These are phyloP conservation scores for Tuber umbilicatum DNA, from an alignment of 495 filamentous ascomycete species.

Conservation along the genomic window DNA sequence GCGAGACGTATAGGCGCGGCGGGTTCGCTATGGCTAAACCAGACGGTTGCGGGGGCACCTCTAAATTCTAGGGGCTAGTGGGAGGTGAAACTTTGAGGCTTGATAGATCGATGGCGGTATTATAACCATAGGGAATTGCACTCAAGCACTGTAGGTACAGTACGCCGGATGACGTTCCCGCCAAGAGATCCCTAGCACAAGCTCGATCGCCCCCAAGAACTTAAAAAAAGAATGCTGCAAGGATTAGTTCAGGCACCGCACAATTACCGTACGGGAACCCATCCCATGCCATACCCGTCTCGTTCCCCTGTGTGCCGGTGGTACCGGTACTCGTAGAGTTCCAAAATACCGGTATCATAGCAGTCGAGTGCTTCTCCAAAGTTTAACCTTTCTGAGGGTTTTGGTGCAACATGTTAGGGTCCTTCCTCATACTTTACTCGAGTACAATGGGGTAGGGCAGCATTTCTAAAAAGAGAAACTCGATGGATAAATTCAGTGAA, in stretches of 20 bases:
- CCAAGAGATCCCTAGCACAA: background rate
- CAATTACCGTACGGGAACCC: background rate
- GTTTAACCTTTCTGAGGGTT: background rate
- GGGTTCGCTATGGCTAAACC: conserved; percentile 63
- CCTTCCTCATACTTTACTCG: background rate
- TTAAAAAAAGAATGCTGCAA: background rate
- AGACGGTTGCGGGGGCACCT: conserved; percentile 34
- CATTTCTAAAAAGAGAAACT: background rate
- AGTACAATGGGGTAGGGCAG: background rate
- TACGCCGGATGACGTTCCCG: background rate
- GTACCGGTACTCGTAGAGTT: background rate
- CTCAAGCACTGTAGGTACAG: background rate
- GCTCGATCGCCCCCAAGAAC: background rate
- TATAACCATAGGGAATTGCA: background rate
- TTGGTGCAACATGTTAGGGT: background rate
- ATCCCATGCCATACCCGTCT: background rate
- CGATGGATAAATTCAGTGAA: background rate
- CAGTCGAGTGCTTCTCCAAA: background rate
- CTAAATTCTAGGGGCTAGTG: background rate
- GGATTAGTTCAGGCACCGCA: background rate
- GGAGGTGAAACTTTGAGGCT: background rate
- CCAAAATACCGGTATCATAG: background rate
- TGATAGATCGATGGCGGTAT: background rate
- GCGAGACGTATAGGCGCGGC: conserved; percentile 58
- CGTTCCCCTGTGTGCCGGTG: too few species aligned